Conservation (phyloP, 805 yeast species). For the Saccharomycopsis microspora region DNA sequence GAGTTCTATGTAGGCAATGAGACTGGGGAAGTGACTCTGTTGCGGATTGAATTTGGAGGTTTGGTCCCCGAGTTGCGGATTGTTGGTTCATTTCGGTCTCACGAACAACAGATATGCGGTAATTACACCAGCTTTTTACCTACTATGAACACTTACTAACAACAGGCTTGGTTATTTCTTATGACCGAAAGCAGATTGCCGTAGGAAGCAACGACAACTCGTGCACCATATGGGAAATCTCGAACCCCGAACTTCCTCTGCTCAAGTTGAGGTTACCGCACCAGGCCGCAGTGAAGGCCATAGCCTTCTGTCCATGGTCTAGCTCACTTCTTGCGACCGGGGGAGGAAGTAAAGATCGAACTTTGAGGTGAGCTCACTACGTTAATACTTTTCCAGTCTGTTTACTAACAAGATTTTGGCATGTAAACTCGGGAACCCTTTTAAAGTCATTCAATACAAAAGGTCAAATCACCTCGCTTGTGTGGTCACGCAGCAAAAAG, state of each 20-base stretch:
- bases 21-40: conserved; percentile 41
- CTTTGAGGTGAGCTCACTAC: conserved; percentile 25
- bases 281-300: conserved; percentile 80
- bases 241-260: conserved; percentile 25
- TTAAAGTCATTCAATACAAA: conserved; percentile 43
- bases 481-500: conserved; percentile 57
- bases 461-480: conserved; percentile 69
- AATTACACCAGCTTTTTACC: conserved; percentile 12
- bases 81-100: conserved; percentile 29
- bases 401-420: conserved; percentile 57
- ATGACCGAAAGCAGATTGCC: conserved; percentile 46
- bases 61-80: conserved; percentile 18
- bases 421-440: conserved; percentile 65
- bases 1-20: conserved; percentile 56
- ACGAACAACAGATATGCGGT: conserved; percentile 54
- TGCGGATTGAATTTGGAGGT: conserved; percentile 21
- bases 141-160: neutral
- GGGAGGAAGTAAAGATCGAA: conserved; percentile 76
- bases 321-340: conserved; percentile 76
- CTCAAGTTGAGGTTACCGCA: conserved; percentile 46
- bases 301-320: conserved; percentile 89
- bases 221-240: conserved; percentile 67
- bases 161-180: conserved; percentile 48
- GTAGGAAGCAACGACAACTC: conserved; percentile 80
- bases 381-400: neutral